Conservation (phyloP, 805 yeast genomes). For the Yamadazyma akitaensis region DNA sequence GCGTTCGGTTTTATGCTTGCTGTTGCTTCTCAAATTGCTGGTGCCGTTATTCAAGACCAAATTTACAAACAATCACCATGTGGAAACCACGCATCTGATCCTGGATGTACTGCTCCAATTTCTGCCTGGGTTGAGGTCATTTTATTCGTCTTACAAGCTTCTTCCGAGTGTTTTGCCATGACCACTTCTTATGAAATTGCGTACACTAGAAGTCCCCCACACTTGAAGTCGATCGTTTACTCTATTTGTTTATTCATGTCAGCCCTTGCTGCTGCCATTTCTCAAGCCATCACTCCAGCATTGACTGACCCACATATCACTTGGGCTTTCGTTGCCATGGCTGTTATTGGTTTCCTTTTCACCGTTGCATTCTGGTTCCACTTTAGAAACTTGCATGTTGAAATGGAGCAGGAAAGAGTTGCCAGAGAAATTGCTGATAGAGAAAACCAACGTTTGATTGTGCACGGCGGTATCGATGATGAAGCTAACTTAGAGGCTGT, state of each 20-base stretch:
- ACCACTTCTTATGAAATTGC: conserved; percentile 54
- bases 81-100: conserved; percentile 42
- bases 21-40: conserved; percentile 45
- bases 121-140: conserved; percentile 25
- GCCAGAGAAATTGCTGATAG: conserved; percentile 22
- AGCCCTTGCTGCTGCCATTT: conserved; percentile 48
- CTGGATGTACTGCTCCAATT: conserved; percentile 27
- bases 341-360: conserved; percentile 30
- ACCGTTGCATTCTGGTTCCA: conserved; percentile 29
- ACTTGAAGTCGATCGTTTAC: conserved; percentile 50
- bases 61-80: conserved; percentile 51
- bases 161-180: conserved; percentile 51
- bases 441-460: neutral
- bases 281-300: conserved; percentile 40
- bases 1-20: conserved; percentile 47
- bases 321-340: conserved; percentile 41
- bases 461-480: conserved; percentile 19
- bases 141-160: conserved; percentile 27
- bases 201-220: conserved; percentile 48
- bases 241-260: conserved; percentile 43
- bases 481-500: conserved; percentile 23
- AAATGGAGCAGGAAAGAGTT: conserved; percentile 36
- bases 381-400: conserved; percentile 37
- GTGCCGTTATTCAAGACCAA: conserved; percentile 48
- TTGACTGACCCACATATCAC: conserved; percentile 40